Conservation (phyloP, 2,329 filamentous ascomycete genomes). For the Penicillium glabrum region DNA sequence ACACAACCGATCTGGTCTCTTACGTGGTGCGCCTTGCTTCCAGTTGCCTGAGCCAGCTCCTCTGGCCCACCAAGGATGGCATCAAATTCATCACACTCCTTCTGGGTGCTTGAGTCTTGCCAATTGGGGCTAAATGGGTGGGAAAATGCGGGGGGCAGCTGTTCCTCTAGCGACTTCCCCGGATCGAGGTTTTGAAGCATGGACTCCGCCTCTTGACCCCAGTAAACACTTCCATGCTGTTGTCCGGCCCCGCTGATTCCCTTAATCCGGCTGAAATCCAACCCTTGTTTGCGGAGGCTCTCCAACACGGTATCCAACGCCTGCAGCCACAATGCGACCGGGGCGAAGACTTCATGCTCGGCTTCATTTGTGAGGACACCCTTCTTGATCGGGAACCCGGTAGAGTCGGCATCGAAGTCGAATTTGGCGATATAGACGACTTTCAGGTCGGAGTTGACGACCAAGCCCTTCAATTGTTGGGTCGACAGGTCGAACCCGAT, state of each 20-base stretch:
- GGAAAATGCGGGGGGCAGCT: constrained; percentile 72
- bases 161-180: constrained; percentile 65
- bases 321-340: constrained; percentile 92
- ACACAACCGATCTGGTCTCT: constrained; percentile 29
- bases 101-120: constrained; percentile 95
- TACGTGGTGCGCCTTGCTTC: constrained; percentile 93
- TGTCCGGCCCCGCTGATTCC: constrained; percentile 91
- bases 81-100: constrained; percentile 88
- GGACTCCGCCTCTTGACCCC: constrained; percentile 69
- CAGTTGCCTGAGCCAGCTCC: constrained; percentile 74
- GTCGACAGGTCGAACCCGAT: constrained; percentile 95
- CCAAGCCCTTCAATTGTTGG: constrained; percentile 92
- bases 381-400: constrained; percentile 77
- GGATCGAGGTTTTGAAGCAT: constrained; percentile 63
- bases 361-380: constrained; percentile 80
- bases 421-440: constrained; percentile 84
- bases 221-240: constrained; percentile 97
- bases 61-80: constrained; percentile 64
- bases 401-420: constrained; percentile 86
- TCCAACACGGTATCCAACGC: constrained; percentile 81
- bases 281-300: constrained; percentile 66
- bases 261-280: constrained; percentile 72
- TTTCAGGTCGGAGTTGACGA: constrained; percentile 78
- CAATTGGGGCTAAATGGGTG: constrained; percentile 91
- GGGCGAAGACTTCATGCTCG: constrained; percentile 88